These are phyloP conservation scores for Fraxinus velutina DNA, from an alignment of 305 asterid species.

Conservation along the genomic window DNA sequence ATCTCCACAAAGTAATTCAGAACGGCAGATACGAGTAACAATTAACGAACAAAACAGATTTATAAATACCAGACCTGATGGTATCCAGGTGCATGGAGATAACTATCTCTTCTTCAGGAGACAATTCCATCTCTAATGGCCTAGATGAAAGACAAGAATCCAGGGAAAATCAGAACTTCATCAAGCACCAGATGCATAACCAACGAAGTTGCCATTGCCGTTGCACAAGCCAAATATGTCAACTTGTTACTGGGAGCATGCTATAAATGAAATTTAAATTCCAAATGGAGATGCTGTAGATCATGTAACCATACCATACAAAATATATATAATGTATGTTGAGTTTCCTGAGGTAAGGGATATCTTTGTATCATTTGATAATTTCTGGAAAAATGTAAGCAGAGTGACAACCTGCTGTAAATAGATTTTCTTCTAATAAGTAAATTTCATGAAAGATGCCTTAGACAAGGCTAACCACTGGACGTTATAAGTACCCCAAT, in stretches of 20 bases:
- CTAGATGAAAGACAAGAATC: constrained; percentile 37
- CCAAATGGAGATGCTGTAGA: neutral
- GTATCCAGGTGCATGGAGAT: constrained; percentile 84
- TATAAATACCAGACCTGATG: constrained; percentile 54
- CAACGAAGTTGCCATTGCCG: constrained; percentile 7
- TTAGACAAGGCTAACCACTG: neutral
- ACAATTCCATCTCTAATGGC: constrained; percentile 75
- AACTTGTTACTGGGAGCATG: neutral
- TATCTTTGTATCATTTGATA: neutral
- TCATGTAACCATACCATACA: neutral
- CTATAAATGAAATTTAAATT: constrained; percentile 5
- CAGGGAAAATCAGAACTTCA: constrained; percentile 29
- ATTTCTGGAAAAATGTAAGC: neutral
- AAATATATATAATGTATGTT: neutral
- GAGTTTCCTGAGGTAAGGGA: neutral
- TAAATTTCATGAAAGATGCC: neutral
- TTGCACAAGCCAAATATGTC: constrained; percentile 20
- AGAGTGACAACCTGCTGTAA: neutral
- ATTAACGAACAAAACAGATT: constrained; percentile 10
- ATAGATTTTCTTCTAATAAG: neutral
- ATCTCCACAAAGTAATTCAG: neutral
- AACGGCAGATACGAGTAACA: neutral
- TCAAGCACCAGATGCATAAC: constrained; percentile 22
- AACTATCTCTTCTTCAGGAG: constrained; percentile 93
- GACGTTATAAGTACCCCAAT: neutral